phyloP scores from a whole-genome alignment of 176 grass and related monocot species.

The Echinochloa phyllopogon region DNA sequence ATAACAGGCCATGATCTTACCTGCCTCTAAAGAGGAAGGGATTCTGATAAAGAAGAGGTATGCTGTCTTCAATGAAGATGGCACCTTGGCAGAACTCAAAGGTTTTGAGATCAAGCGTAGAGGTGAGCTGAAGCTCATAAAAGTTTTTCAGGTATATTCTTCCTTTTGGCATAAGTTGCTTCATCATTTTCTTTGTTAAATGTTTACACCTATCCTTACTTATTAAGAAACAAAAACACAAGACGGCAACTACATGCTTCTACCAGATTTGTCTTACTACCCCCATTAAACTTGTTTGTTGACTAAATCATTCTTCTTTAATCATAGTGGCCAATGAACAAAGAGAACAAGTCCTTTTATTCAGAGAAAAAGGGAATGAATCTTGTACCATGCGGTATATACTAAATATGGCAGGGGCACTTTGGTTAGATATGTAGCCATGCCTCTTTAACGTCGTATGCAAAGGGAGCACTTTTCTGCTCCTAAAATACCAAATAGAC shows the following conservation, averaged over 20 bases:
- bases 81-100: constrained; percentile 95
- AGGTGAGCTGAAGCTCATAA: constrained; percentile 99
- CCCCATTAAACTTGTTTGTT: background rate
- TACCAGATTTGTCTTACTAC: background rate
- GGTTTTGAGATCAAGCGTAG: constrained; percentile 99
- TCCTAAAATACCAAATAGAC: background rate
- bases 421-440: background rate
- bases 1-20: constrained; percentile 91
- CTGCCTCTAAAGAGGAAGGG: constrained; percentile 98
- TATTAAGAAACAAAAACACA: background rate
- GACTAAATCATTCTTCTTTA: background rate
- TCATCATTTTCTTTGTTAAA: background rate
- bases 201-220: background rate
- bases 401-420: background rate
- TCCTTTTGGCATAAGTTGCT: constrained; percentile 31
- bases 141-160: constrained; percentile 96
- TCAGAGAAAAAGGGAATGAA: background rate
- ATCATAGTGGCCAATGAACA: background rate
- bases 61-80: constrained; percentile 99
- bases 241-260: background rate
- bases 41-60: constrained; percentile 98
- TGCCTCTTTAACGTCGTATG: background rate
- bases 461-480: background rate
- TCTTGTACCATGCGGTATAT: background rate
- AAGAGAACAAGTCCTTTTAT: background rate